Evolutionary conservation across 495 filamentous ascomycete species (phyloP), one percentile per base, ranked within the genome.

Genomic region (Penicillium soppii): DNA sequence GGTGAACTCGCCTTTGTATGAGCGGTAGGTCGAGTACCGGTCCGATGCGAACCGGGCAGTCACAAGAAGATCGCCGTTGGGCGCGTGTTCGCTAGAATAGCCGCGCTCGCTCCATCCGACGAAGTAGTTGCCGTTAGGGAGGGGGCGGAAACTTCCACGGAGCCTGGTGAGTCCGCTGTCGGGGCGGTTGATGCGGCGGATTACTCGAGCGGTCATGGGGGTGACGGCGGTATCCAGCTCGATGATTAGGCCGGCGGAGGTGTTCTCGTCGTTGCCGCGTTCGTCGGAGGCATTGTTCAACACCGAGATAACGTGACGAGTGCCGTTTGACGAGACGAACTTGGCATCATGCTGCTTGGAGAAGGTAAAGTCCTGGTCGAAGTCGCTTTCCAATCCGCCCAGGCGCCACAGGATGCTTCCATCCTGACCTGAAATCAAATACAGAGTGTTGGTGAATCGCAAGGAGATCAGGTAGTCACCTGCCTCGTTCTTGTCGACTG

Each of bases 301-400:
- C 26, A 84, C 54, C 12, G 78, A 78, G 29, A 84, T 70, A 22
- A 70, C 67, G 29, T 76, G 73, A 47, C 70, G 61, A 10, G 77
- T 80, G n/a, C 67, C 67, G 54, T 78, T 66, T 16, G 80, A 73
- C 15, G 69, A 68, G 41, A 82, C 47, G 57, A 78, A 83, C 16
- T 80, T 75, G 10, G 76, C 82, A 57, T 85, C 75, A 53, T 86
- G 82, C 61, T 86, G 82, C 55, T 74, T 79, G 30, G 76, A 77
- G 63, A 86, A 85, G 1, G 72, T 66, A 56, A 80, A 79, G 51
- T 76, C 71, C 26, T 56, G 59, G 4, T 61, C 53, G 35, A 81
- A 78, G 35, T 74, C 63, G 46, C 75, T 59, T 43, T 66, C 58
- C 47, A 66, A 43, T 19, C 82, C 82, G 38, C 78, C 70, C 29